Base-by-base conservation (phyloP, 2,329 filamentous ascomycete species). In the Colletotrichum tropicicola region DNA sequence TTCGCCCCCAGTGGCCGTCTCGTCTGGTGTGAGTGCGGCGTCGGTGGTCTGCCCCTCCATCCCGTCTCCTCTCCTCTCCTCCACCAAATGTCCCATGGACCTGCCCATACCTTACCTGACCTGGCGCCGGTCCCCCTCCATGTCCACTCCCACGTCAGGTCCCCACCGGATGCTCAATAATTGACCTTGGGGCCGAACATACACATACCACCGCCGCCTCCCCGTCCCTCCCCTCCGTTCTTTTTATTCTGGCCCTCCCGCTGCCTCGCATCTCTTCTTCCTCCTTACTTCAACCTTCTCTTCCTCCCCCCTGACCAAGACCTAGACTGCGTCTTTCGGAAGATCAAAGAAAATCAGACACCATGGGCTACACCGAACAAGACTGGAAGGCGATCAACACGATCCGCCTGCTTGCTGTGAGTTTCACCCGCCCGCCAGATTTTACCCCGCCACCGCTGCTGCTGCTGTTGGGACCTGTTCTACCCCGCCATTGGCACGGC, bases 331-430 rank as follows among this genome's bases (percentile, higher is more conserved):
- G 30, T 54, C 59, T 67, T 35, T 70, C 45, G 62, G 52, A 68
- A 65, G 65, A 67, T 48, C 69, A 54, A 63, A 57, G 68, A 74
- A 35, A 72, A 74, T 75, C 69, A 78, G 82, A 78, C 80, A 89
- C 77, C 81, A 98, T 98, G 95, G 90, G 90, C 81, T 98, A 92
- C 88, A 87, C 87, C 80, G 92, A 98, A 76, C 81, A 90, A 78
- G 96, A 99, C 82, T 85, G 91, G 87, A 89, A 94, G 83, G 92
- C 93, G 78, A 93, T 99, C 85, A 98, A 98, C 91, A 97, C 95
- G 82, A 98, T 99, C 86, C 93, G 96, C 81, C 83, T 93, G 78
- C 89, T 99, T 75, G 94, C 96, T 80, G 96, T 98, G 91, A 82
- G 94, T 91, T 68, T 59, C 47, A 61, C 67, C 69, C 67, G 67